Evolutionary conservation across 192 early-diverging fungal species (phyloP), one percentile per base, ranked within the genome.

Genomic region (Coemansia sp.): DNA sequence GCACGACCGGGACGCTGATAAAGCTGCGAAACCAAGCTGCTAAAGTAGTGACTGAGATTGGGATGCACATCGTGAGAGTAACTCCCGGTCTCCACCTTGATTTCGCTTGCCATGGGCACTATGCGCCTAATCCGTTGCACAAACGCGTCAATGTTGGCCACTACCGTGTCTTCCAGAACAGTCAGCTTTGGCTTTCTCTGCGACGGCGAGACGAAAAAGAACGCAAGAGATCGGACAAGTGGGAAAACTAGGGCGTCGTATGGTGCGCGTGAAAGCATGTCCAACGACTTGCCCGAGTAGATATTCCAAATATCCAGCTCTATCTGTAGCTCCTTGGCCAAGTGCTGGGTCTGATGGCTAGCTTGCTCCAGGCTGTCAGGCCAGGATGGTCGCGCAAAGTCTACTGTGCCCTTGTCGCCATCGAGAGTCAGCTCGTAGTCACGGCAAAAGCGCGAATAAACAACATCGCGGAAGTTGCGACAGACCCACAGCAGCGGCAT

Each of bases 401-500:
- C 2, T 31, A 54, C 29, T 31, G 12, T 17, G 3, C 7, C 29
- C 27, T n/a, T 32, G 27, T 22, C 15, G 35, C 56, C 17, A n/a
- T 22, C 8, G 19, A 58, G 56, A 22, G 32, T 3, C 32, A 58
- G 15, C 19, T 38, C 56, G 37, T 58, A 12, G 35, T 11, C 8
- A 10, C 32, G 31, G 35, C 56, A 22, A 37, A 58, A 58, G 56
- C 35, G 56, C 35, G 56, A 58, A 32, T 58, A 58, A 8, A 38
- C 56, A 38, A 24, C 20, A 2, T 10, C 32, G 35, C 56, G 56
- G 9, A 58, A 58, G 19, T 38, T 58, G 56, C 9, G 56, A 19
- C 56, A 58, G 35, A 58, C 56, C 56, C 35, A 38, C 56, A 58
- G 19, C 32, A 58, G 35, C 7, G 56, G 56, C 19, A 58, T 35